These are phyloP conservation scores for Pythium sukuiense DNA, from an alignment of 352 stramenopile genomes.

Conservation along the genomic window DNA sequence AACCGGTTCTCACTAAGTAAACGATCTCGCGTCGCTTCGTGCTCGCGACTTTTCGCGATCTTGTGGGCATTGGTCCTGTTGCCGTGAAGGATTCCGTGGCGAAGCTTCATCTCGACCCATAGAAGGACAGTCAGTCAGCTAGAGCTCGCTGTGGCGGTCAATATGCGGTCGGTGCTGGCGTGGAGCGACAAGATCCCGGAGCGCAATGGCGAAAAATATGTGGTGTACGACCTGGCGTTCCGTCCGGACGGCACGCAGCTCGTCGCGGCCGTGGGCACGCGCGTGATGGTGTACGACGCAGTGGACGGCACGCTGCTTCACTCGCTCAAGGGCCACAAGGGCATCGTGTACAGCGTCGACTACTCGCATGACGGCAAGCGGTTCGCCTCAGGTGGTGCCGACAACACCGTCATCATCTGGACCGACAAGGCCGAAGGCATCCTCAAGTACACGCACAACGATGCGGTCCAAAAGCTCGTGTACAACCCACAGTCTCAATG, in stretches of 20 bases:
- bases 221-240: conserved; percentile 90
- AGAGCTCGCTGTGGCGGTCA: conserved; percentile 1
- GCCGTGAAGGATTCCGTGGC: conserved; percentile 3
- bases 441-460: conserved; percentile 96
- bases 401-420: conserved; percentile 98
- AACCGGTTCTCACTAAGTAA: conserved; percentile 8
- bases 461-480: conserved; percentile 90
- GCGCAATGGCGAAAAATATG: conserved; percentile 83
- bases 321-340: conserved; percentile 91
- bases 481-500: conserved; percentile 93
- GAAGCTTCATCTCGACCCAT: background rate
- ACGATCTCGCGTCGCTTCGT: conserved; percentile 30
- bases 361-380: conserved; percentile 91
- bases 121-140: background rate
- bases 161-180: conserved; percentile 74
- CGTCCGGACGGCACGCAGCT: conserved; percentile 88
- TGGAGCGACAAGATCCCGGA: conserved; percentile 89
- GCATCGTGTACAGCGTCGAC: conserved; percentile 91
- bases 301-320: conserved; percentile 88
- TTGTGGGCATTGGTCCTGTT: conserved; percentile 6
- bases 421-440: conserved; percentile 93
- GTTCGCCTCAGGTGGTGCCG: conserved; percentile 91
- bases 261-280: conserved; percentile 89
- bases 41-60: conserved; percentile 52
- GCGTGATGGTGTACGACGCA: conserved; percentile 93